A percentile compares a stretch with the other conserved stretches of the same genome.
Conservation (phyloP, 768 basidiomycete genomes). For the Leucosporidium scottii region DNA sequence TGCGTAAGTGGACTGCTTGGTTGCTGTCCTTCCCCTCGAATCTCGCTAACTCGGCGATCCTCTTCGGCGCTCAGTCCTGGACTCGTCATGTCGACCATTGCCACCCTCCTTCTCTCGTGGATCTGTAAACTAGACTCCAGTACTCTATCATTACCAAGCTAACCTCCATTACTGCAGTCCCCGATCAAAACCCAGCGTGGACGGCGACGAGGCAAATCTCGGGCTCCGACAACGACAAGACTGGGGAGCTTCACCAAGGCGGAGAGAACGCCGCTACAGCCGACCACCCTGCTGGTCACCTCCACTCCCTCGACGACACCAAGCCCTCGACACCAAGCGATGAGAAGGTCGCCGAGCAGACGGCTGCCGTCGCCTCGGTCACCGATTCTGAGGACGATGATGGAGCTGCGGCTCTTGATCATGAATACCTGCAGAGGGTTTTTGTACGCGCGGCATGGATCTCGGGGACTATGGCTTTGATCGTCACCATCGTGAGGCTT, state of each 20-base stretch:
- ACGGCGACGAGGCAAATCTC: constrained; percentile 69
- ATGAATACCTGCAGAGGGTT: constrained; percentile 7
- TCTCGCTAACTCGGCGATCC: constrained; percentile 40
- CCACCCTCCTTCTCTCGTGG: constrained; percentile 8
- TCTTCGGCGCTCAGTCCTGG: constrained; percentile 6
- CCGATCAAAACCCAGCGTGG: constrained; percentile 69
- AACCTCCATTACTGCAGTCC: constrained; percentile 38
- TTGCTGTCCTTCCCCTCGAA: not conserved
- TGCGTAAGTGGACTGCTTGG: not conserved
- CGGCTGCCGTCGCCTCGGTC: no score
- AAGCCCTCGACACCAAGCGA: not conserved
- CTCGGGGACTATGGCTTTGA: constrained; percentile 27
- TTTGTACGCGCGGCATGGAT: constrained; percentile 21
- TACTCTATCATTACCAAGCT: constrained; percentile 46
- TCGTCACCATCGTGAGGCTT: constrained; percentile 22
- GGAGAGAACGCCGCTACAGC: constrained; percentile 17
- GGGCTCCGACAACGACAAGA: constrained; percentile 36
- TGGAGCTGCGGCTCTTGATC: constrained; percentile 9
- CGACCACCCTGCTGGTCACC: not conserved
- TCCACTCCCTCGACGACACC: not conserved
- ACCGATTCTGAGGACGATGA: not conserved
- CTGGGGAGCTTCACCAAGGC: constrained; percentile 28
- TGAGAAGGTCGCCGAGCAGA: no score
- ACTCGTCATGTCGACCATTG: constrained; percentile 13
- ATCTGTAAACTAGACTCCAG: constrained; percentile 37